Base-by-base conservation (phyloP, 345 rosid genomes). In the Corymbia maculata region DNA sequence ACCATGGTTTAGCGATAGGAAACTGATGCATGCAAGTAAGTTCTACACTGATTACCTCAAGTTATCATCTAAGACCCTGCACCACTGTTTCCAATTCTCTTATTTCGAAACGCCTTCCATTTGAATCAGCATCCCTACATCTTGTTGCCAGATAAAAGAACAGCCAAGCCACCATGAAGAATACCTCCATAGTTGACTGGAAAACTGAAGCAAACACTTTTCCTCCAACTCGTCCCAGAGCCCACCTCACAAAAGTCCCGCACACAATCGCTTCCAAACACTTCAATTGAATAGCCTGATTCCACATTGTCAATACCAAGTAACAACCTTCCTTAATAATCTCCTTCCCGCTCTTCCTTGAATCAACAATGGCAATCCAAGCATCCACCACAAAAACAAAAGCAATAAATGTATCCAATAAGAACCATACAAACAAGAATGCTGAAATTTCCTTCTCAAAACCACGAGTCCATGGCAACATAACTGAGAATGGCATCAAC, bases 121-220 rank as follows among this genome's bases (percentile, higher is more conserved):
- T 94, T n/a, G 91, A 52, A 85, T 90, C 91, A 57, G 98, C 98
- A 88, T 96, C 98, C 92, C 91, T 94, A 92, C 93, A 94, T 90
- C 96, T 94, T 57, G 93, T 95, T 45, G 94, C 94, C 59, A 97
- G 92, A 94, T 96, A 96, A 88, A 94, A 97, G 88, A 95, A 91
- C 91, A 96, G 92, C 99, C 99, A 97, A 50, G 95, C 99, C 85
- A 95, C 93, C 98, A 94, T 95, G 91, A 97, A 96, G 86, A 94
- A 97, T 88, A 97, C 97, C 91, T 97, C 99, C 90, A 95, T 75
- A 49, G 89, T 90, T 32, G 99, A 94, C 89, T 97, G 99, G n/a
- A 95, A 59, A 87, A 93, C 86, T 2, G 93, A 89, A 68, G 97
- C 97, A 86, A 93, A 91, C 88, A 90, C 89, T 85, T 91, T 95